Evolutionary conservation across 805 yeast genomes (phyloP).

Genomic region (Cyberlindnera xylosilytica): DNA sequence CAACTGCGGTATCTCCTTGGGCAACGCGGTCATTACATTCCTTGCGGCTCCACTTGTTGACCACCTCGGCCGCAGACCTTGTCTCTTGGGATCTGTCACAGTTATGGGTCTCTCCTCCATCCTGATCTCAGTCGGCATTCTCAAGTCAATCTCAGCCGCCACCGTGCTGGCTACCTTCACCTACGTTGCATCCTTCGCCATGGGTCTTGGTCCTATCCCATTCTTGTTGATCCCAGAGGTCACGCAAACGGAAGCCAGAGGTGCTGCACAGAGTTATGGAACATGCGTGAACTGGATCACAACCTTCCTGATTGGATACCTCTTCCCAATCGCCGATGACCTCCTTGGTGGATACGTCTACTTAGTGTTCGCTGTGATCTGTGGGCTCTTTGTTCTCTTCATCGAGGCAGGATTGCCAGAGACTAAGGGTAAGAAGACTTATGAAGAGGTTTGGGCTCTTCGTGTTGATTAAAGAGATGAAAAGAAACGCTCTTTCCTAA

Average conservation of each 20-base stretch:
- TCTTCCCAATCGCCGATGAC: constrained; percentile 71
- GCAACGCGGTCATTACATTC: constrained; percentile 73
- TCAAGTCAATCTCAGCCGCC: constrained; percentile 40
- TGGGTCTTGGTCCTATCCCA: constrained; percentile 95
- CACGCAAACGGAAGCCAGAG: constrained; percentile 76
- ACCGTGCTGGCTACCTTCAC: constrained; percentile 63
- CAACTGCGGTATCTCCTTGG: constrained; percentile 71
- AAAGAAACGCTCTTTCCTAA: constrained; percentile 4
- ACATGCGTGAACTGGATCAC: constrained; percentile 89
- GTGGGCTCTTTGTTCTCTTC: constrained; percentile 48
- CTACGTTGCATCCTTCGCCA: constrained; percentile 83
- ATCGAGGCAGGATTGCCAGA: constrained; percentile 60
- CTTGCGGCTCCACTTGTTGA: constrained; percentile 76
- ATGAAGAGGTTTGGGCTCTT: constrained; percentile 65
- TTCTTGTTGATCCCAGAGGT: constrained; percentile 84
- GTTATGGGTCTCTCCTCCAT: constrained; percentile 67
- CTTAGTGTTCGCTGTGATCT: constrained; percentile 61
- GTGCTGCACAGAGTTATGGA: constrained; percentile 90
- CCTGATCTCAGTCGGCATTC: constrained; percentile 64
- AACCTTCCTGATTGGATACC: constrained; percentile 75
- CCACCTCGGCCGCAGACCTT: constrained; percentile 67
- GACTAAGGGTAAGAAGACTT: constrained; percentile 61
- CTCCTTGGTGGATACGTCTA: constrained; percentile 77
- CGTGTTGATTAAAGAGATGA: constrained; percentile 17
- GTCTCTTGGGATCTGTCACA: constrained; percentile 61